These are phyloP conservation scores for Skeletonema grethae DNA, from an alignment of 108 stramenopile species.

Conservation along the genomic window DNA sequence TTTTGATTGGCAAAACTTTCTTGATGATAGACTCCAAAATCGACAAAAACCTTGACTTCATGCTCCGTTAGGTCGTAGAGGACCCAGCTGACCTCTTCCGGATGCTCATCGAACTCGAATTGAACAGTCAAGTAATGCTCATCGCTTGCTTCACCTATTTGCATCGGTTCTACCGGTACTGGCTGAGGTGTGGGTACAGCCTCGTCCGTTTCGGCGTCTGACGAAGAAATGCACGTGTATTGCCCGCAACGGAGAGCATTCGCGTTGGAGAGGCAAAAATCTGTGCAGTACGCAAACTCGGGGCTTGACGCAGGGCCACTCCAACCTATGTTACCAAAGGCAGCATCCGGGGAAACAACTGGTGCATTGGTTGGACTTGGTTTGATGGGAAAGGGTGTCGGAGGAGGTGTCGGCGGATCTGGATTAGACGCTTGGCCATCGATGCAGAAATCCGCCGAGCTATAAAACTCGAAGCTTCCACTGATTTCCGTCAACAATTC, in stretches of 20 bases:
- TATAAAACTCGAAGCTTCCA: conserved; percentile 31
- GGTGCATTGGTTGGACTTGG: neutral
- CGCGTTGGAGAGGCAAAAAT: conserved; percentile 26
- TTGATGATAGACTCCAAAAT: conserved; percentile 30
- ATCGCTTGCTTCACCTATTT: conserved; percentile 3
- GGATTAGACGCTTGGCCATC: neutral
- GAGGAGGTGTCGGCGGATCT: neutral
- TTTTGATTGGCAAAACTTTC: conserved; percentile 33
- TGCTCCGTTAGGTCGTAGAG: conserved; percentile 29
- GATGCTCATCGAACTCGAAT: conserved; percentile 42
- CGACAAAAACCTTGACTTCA: conserved; percentile 25
- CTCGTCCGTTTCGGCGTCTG: conserved; percentile 11
- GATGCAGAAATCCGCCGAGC: conserved; percentile 31
- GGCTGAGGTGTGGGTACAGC: neutral
- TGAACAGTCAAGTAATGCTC: conserved; percentile 32
- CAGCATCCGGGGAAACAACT: neutral
- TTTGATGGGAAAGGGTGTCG: neutral
- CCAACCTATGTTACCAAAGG: conserved; percentile 23
- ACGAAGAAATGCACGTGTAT: conserved; percentile 20
- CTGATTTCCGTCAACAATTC: conserved; percentile 33
- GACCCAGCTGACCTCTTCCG: conserved; percentile 50
- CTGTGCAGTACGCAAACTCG: conserved; percentile 34
- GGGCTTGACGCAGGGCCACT: conserved; percentile 32
- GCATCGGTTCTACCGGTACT: neutral
- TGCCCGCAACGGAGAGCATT: conserved; percentile 20